Percentiles rank a stretch among this genome's conserved stretches.
Evolutionary conservation across 2,329 filamentous ascomycete genomes (phyloP).

Genomic region (Neoascochyta sp.): DNA sequence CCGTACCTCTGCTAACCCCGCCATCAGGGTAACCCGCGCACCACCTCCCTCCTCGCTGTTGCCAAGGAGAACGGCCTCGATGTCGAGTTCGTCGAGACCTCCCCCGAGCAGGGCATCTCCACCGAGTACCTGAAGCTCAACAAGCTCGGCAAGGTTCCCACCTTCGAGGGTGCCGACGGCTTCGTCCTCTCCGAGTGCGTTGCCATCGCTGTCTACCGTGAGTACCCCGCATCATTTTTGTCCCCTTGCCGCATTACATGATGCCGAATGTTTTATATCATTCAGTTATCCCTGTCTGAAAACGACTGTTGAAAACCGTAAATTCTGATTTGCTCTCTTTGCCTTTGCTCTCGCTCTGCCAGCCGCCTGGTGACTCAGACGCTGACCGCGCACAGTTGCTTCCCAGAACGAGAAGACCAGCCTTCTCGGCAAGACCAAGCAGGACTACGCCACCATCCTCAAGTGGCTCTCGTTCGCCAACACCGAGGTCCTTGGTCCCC

Average conservation of each 20-base stretch:
- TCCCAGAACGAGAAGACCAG: constrained; percentile 99
- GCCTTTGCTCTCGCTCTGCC: constrained; percentile 9
- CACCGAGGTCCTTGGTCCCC: constrained; percentile 69
- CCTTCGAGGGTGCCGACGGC: constrained; percentile 89
- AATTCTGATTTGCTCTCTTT: constrained; percentile 83
- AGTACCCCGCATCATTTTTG: constrained; percentile 44
- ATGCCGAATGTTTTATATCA: constrained; percentile 73
- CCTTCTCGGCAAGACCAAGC: constrained; percentile 99
- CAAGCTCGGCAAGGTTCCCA: constrained; percentile 85
- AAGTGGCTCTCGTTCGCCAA: constrained; percentile 99
- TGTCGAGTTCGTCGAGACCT: constrained; percentile 74
- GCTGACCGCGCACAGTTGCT: constrained; percentile 62
- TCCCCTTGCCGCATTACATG: constrained; percentile 28
- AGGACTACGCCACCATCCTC: constrained; percentile 98
- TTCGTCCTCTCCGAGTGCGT: constrained; percentile 85
- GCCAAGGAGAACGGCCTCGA: constrained; percentile 98
- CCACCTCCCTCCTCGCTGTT: constrained; percentile 81
- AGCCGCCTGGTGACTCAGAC: constrained; percentile 26
- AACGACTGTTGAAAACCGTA: constrained; percentile 73
- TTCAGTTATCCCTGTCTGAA: constrained; percentile 80
- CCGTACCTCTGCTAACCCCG: constrained; percentile 16
- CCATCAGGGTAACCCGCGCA: constrained; percentile 78
- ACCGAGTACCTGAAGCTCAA: constrained; percentile 81
- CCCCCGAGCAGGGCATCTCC: constrained; percentile 61
- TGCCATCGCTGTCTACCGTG: constrained; percentile 97